These are phyloP conservation scores for Cystofilobasidium bisporidii DNA, from an alignment of 768 basidiomycete genomes.

Conservation along the genomic window DNA sequence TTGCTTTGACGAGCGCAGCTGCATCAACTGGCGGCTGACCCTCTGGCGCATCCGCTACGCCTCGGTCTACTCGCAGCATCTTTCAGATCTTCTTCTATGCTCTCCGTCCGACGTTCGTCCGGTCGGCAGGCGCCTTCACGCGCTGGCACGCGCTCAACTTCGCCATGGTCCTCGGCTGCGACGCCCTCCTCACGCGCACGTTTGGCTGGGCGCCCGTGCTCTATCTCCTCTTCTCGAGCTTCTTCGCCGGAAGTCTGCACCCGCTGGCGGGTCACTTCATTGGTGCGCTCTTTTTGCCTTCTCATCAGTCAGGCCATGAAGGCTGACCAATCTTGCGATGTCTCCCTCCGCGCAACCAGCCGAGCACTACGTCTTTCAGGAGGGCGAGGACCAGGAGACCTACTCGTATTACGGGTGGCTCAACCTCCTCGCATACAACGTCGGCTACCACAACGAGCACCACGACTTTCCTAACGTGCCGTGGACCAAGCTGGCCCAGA, in stretches of 20 bases:
- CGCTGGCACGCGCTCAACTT: conserved; percentile 79
- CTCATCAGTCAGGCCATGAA: too few species aligned
- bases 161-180: conserved; percentile 56
- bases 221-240: conserved; percentile 43
- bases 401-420: conserved; percentile 92
- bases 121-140: conserved; percentile 61
- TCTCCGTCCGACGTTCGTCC: conserved; percentile 84
- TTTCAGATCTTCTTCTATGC: conserved; percentile 99
- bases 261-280: conserved; percentile 97
- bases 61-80: conserved; percentile 48
- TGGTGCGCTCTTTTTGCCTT: conserved; percentile 69
- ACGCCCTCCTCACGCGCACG: conserved; percentile 50
- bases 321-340: too few species aligned
- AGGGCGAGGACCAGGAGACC: conserved; percentile 72
- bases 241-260: conserved; percentile 93
- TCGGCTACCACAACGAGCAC: conserved; percentile 98
- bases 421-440: conserved; percentile 87
- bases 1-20: too few species aligned
- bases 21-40: too few species aligned
- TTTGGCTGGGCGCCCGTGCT: conserved; percentile 20
- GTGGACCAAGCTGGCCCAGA: conserved; percentile 82
- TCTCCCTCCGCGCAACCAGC: background rate
- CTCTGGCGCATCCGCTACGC: too few species aligned
- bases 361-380: conserved; percentile 30
- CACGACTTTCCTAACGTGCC: conserved; percentile 96